Evolutionary conservation across 2,329 filamentous ascomycete species (phyloP).

Genomic region (Pseudogymnoascus sp.): DNA sequence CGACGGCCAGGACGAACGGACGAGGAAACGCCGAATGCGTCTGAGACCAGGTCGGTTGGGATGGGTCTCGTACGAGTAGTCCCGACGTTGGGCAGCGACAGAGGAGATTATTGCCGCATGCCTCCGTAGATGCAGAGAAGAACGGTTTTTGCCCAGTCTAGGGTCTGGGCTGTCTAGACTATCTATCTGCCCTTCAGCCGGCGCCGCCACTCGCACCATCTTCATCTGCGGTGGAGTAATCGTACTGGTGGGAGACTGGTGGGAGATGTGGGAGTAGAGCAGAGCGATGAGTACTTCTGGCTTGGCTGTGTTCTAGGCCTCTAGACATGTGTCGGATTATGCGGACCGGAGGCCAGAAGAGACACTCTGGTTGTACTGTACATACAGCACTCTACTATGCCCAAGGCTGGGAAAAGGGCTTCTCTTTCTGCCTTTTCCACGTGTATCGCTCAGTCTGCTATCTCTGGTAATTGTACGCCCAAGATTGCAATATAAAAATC

Average conservation of each 20-base stretch:
- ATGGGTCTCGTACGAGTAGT: not conserved
- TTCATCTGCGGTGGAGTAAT: not conserved
- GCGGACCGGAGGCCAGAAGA: not conserved
- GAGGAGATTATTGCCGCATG: not conserved
- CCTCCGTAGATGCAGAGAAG: not conserved
- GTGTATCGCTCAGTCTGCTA: not conserved
- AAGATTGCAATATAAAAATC: not conserved
- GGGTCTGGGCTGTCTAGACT: not conserved
- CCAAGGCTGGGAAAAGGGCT: not conserved
- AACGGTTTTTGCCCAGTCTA: not conserved
- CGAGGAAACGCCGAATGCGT: not conserved
- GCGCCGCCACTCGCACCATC: not conserved
- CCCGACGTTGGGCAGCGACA: not conserved
- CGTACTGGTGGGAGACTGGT: not conserved
- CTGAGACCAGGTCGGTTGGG: not conserved
- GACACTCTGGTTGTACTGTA: not conserved
- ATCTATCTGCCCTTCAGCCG: not conserved
- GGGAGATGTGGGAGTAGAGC: not conserved
- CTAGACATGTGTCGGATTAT: not conserved
- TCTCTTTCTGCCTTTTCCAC: not conserved
- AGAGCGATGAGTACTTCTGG: not conserved
- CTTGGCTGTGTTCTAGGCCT: slow-evolving; percentile 1
- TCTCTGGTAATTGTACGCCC: not conserved
- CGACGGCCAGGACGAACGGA: not conserved
- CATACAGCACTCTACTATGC: not conserved